These are phyloP conservation scores for Primulina huaijiensis DNA, from an alignment of 257 asterid genomes.

Conservation along the genomic window DNA sequence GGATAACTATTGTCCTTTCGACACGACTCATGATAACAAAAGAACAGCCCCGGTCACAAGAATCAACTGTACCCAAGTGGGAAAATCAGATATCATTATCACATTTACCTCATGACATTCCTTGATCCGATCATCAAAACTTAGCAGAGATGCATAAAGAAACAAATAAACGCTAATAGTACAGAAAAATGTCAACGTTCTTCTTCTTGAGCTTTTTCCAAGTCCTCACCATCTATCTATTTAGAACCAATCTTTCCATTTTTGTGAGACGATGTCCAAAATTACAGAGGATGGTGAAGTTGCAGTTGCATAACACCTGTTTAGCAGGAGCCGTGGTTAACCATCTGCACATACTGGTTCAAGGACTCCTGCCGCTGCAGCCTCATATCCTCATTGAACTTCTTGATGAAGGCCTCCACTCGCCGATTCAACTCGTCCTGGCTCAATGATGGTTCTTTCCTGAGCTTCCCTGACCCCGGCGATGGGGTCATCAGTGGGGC, in stretches of 20 bases:
- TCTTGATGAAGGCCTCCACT: slow-evolving; percentile 80
- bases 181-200: background rate
- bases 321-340: slow-evolving; percentile 39
- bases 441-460: slow-evolving; percentile 59
- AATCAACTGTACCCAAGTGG: background rate
- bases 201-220: background rate
- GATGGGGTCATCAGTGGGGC: slow-evolving; percentile 20
- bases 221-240: no score
- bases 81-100: background rate
- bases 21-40: background rate
- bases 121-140: background rate
- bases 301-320: background rate
- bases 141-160: background rate
- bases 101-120: no score
- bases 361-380: slow-evolving; percentile 72
- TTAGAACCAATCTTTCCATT: no score
- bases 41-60: background rate
- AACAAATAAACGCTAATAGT: background rate
- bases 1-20: background rate
- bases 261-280: background rate
- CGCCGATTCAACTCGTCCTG: slow-evolving; percentile 71
- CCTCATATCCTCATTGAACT: slow-evolving; percentile 84
- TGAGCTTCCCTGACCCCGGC: slow-evolving; percentile 44
- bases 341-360: slow-evolving; percentile 53
- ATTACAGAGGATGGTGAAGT: background rate